Conservation (phyloP, 2,329 filamentous ascomycete genomes). For the Amauroascus niger region DNA sequence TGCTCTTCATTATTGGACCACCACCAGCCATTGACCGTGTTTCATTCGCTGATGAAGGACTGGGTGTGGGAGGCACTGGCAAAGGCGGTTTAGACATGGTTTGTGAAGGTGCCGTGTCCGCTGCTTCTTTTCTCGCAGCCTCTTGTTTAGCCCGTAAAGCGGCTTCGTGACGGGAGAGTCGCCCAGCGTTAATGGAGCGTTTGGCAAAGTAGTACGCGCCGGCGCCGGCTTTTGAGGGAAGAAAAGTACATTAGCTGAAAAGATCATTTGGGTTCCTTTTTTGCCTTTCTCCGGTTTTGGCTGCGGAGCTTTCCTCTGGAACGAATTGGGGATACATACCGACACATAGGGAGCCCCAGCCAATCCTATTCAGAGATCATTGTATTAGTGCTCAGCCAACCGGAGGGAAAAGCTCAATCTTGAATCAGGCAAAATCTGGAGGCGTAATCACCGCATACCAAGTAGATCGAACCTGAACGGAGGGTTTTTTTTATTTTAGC, state of each 20-base stretch:
- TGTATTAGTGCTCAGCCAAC: neutral
- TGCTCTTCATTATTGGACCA: neutral
- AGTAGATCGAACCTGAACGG: constrained; percentile 47
- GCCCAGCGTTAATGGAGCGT: constrained; percentile 83
- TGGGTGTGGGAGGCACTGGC: neutral
- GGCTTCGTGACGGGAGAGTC: constrained; percentile 60
- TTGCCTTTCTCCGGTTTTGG: neutral
- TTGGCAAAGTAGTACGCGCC: constrained; percentile 96
- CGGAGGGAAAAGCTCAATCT: neutral
- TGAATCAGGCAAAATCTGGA: neutral
- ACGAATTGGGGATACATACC: constrained; percentile 45
- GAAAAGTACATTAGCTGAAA: constrained; percentile 13
- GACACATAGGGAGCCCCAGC: constrained; percentile 80
- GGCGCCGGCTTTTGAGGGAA: constrained; percentile 56
- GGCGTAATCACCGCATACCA: constrained; percentile 38
- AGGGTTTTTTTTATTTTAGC: neutral
- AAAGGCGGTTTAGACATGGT: neutral
- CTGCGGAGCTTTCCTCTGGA: neutral
- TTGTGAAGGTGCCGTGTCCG: neutral
- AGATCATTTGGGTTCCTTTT: neutral
- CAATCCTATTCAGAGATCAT: constrained; percentile 51
- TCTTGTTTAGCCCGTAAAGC: constrained; percentile 27
- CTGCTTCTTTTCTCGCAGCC: constrained; percentile 15
- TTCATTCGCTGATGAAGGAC: neutral
- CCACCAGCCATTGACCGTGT: neutral